Evolutionary conservation across 345 rosid genomes (phyloP), one percentile per base, ranked within the genome.

Genomic region (Gossypium turneri): DNA sequence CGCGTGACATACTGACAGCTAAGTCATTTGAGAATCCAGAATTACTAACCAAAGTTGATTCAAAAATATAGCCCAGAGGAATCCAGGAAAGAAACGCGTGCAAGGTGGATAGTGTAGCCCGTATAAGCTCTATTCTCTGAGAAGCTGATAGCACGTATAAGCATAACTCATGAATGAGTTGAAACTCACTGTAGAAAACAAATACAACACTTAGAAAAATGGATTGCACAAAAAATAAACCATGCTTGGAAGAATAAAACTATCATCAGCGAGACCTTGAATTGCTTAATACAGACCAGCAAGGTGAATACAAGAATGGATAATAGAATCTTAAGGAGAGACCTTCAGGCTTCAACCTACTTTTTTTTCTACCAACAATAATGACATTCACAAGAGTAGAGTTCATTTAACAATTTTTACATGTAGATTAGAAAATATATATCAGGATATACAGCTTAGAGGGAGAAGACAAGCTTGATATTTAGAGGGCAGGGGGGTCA

Each of bases 71-170:
- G 79, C 98, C 99, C 86, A 93, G 75, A 2, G 98, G 99, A 76
- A 96, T 96, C 99, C 99, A 92, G 6, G 99, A 96, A 80, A 96
- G 98, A 79, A 92, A 96, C 75, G 98, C 99, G 85, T 92, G 99
- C 85, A 96, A 83, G 6, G 99, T 90, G 72, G 99, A 92, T 59
- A 96, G 81, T 7, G 99, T 96, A 60, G 98, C 97, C 29, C 92
- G 88, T 79, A 89, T 89, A 71, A 93, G 98, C 86, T 96, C 99
- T 73, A 87, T 87, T 85, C 97, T 90, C 81, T 92, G 97, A 60
- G 99, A 96, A 57, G 90, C 98, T 70, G 99, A 96, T 29, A 96
- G 89, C 55, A 96, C 94, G 78, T 91, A 96, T 66, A 93, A 83
- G 93, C 99, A 96, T 76, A 96, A 79, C 88, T 93, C 99, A 76